Conservation (phyloP, 345 rosid genomes). For the Mallotus nudiflorus region DNA sequence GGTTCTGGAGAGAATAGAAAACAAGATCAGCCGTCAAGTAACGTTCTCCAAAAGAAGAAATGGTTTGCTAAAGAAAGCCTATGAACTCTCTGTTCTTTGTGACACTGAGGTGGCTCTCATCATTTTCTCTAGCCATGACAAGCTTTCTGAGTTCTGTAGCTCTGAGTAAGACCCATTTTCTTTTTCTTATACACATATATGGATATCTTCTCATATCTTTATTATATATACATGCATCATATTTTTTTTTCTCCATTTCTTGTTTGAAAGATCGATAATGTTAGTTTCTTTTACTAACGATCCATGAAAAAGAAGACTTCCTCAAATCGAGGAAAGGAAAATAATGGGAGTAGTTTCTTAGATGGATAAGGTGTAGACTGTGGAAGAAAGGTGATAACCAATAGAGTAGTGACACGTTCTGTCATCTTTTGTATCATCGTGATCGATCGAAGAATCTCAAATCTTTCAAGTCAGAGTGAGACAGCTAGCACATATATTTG, state of each 20-base stretch:
- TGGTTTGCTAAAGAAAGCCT: conserved; percentile 45
- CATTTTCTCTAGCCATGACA: conserved; percentile 43
- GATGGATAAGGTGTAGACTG: too few species aligned
- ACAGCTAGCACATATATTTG: neutral
- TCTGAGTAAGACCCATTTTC: conserved; percentile 21
- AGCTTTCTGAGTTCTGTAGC: conserved; percentile 38
- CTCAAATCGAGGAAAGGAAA: neutral
- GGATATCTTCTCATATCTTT: too few species aligned
- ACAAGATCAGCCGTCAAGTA: conserved; percentile 47
- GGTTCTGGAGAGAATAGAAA: conserved; percentile 42
- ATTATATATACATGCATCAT: too few species aligned
- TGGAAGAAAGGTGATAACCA: neutral
- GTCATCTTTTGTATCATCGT: neutral
- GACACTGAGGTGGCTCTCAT: conserved; percentile 44
- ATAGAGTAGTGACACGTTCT: neutral
- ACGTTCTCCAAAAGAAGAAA: conserved; percentile 47
- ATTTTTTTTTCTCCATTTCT: neutral
- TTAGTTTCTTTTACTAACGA: too few species aligned
- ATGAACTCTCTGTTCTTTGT: conserved; percentile 45
- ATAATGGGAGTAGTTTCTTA: neutral
- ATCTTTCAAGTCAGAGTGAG: conserved; percentile 1
- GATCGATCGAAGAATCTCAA: neutral
- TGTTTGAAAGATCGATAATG: neutral
- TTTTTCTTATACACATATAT: too few species aligned
- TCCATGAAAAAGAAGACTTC: neutral